phyloP scores from a whole-genome alignment of 1,284 basidiomycete genomes.

The Stygiomarasmius scandens region DNA sequence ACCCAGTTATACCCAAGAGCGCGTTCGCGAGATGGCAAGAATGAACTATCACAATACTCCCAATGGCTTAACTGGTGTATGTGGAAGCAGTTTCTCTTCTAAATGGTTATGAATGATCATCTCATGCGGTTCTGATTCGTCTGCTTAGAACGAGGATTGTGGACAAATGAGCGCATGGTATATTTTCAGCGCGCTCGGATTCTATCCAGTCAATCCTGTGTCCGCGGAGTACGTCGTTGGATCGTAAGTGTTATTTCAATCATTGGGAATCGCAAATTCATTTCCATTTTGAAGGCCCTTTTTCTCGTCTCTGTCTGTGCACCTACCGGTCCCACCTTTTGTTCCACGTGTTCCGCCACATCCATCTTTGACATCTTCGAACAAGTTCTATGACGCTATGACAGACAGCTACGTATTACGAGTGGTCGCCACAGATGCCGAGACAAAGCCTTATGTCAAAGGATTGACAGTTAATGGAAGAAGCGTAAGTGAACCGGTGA shows the following conservation, averaged over 20 bases:
- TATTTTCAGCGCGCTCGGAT: slow-evolving; percentile 79
- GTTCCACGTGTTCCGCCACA: background rate
- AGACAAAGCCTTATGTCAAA: slow-evolving; percentile 58
- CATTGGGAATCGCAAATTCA: background rate
- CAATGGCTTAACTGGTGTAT: slow-evolving; percentile 69
- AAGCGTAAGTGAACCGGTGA: slow-evolving; percentile 42
- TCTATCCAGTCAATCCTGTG: slow-evolving; percentile 86
- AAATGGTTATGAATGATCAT: background rate
- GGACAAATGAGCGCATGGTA: slow-evolving; percentile 92
- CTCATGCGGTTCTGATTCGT: slow-evolving; percentile 1
- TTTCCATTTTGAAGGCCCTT: slow-evolving; percentile 26
- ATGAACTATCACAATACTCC: slow-evolving; percentile 70
- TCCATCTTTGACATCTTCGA: slow-evolving; percentile 1
- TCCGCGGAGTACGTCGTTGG: slow-evolving; percentile 76
- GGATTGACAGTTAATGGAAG: slow-evolving; percentile 58
- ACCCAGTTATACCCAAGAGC: slow-evolving; percentile 69
- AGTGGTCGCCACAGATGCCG: slow-evolving; percentile 8
- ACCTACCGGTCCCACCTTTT: slow-evolving; percentile 13
- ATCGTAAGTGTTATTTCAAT: slow-evolving; percentile 48
- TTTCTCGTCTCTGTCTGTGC: slow-evolving; percentile 12
- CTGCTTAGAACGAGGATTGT: slow-evolving; percentile 78
- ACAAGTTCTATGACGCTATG: slow-evolving; percentile 11
- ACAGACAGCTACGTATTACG: slow-evolving; percentile 12
- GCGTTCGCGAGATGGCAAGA: slow-evolving; percentile 67
- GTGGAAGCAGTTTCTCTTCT: slow-evolving; percentile 17